phyloP scores from a whole-genome alignment of 305 asterid species.

The Rubia tinctorum region DNA sequence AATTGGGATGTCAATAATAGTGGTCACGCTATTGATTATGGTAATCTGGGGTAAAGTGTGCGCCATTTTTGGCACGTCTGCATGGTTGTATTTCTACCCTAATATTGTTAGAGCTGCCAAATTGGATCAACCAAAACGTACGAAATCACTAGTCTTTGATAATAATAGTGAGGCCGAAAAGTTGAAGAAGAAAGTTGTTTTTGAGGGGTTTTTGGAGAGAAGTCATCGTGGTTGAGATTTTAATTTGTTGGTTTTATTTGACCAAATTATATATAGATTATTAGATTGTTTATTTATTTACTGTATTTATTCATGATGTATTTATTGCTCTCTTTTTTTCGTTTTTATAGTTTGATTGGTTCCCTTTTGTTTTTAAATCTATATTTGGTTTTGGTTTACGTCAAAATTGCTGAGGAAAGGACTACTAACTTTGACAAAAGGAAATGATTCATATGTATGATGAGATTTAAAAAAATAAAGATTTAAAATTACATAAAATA shows the following conservation, averaged over 20 bases:
- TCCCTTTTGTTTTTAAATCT: no score
- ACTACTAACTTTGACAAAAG: no score
- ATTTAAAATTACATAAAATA: no score
- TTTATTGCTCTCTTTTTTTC: no score
- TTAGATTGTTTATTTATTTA: not conserved
- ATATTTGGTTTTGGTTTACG: no score
- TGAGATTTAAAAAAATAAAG: no score
- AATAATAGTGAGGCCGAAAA: conserved; percentile 32
- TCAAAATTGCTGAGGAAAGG: no score
- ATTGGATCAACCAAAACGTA: conserved; percentile 3
- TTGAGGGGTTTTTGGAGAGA: conserved; percentile 52
- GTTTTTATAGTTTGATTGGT: no score
- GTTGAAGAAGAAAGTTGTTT: conserved; percentile 46
- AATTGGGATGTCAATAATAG: conserved; percentile 42
- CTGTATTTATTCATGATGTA: not conserved
- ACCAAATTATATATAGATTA: not conserved
- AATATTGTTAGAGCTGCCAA: conserved; percentile 19
- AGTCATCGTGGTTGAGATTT: conserved; percentile 7
- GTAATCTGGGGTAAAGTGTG: conserved; percentile 57
- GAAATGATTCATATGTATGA: no score
- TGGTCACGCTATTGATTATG: conserved; percentile 47
- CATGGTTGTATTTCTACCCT: conserved; percentile 48
- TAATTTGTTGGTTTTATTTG: not conserved
- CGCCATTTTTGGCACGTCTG: conserved; percentile 50
- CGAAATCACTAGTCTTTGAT: not conserved